These are phyloP conservation scores for Paraphoma sp. DNA, from an alignment of 2,329 filamentous ascomycete species.

Conservation along the genomic window DNA sequence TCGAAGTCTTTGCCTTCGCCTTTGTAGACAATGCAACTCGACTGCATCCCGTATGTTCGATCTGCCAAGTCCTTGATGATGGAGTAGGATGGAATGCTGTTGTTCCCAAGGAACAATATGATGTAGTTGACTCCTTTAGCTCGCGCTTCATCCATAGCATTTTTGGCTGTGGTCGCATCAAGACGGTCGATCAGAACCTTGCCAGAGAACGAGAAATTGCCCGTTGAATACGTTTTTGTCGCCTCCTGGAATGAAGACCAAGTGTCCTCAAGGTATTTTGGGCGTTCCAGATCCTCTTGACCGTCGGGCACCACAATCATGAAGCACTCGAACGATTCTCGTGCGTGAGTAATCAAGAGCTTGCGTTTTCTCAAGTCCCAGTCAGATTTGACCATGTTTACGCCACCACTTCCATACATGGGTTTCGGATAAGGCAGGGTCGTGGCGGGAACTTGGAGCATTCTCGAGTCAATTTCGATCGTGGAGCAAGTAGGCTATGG, in stretches of 20 bases:
- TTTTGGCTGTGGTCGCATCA: too few species aligned
- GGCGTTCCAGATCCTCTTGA: background rate
- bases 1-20: background rate
- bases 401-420: slow-evolving; percentile 2
- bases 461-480: slow-evolving; percentile 10
- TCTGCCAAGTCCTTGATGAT: slow-evolving; percentile 23
- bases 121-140: slow-evolving; percentile 4
- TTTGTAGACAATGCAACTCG: slow-evolving; percentile 14
- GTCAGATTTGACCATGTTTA: background rate
- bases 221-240: background rate
- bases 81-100: slow-evolving; percentile 7
- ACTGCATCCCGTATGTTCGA: slow-evolving; percentile 19
- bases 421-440: slow-evolving; percentile 3
- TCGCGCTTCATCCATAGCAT: slow-evolving; percentile 1
- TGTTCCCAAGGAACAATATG: slow-evolving; percentile 6
- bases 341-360: background rate
- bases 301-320: background rate
- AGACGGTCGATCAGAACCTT: too few species aligned
- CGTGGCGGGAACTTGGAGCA: slow-evolving; percentile 9
- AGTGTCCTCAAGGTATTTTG: background rate
- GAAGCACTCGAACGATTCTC: background rate
- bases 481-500: slow-evolving; percentile 1
- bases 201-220: background rate
- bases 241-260: background rate
- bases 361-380: slow-evolving; percentile 4